These are phyloP conservation scores for Blastocystis sp. DNA, from an alignment of 352 stramenopile genomes.

Conservation along the genomic window DNA sequence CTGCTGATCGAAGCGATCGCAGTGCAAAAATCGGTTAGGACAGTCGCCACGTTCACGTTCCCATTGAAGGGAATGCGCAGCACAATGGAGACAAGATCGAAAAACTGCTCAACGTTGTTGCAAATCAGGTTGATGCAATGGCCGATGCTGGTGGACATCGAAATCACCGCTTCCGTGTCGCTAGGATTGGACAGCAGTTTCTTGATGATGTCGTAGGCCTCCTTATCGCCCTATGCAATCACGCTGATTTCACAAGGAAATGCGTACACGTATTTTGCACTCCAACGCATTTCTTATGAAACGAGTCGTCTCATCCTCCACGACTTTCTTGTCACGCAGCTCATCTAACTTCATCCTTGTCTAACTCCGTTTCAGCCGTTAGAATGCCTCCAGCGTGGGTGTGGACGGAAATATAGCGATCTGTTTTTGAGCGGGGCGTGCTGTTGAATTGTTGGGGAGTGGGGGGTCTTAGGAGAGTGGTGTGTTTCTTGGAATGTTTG, in stretches of 20 bases:
- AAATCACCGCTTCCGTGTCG: conserved; percentile 9
- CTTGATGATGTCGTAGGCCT: conserved; percentile 55
- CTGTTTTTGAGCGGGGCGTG: too few species aligned
- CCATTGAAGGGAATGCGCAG: conserved; percentile 31
- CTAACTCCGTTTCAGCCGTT: background rate
- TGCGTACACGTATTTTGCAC: conserved; percentile 44
- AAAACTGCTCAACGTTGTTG: conserved; percentile 47
- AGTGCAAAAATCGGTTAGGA: conserved; percentile 26
- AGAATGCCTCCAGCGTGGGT: background rate
- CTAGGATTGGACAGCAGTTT: conserved; percentile 24
- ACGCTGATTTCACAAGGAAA: background rate
- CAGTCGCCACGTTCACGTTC: conserved; percentile 33
- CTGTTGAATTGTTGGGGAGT: too few species aligned
- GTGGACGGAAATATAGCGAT: background rate
- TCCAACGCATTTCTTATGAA: conserved; percentile 63
- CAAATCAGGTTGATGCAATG: conserved; percentile 63
- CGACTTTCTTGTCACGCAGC: conserved; percentile 10
- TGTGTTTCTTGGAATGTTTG: too few species aligned
- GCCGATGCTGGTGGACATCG: conserved; percentile 36
- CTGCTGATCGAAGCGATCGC: conserved; percentile 28
- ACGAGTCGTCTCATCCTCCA: conserved; percentile 52
- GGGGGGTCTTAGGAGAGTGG: too few species aligned
- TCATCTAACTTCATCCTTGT: conserved; percentile 59
- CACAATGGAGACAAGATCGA: conserved; percentile 42
- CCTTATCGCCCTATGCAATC: conserved; percentile 45